Evolutionary conservation across 192 early-diverging fungal species (phyloP), one percentile per base, ranked within the genome.

Genomic region (Cladochytrium replicatum): DNA sequence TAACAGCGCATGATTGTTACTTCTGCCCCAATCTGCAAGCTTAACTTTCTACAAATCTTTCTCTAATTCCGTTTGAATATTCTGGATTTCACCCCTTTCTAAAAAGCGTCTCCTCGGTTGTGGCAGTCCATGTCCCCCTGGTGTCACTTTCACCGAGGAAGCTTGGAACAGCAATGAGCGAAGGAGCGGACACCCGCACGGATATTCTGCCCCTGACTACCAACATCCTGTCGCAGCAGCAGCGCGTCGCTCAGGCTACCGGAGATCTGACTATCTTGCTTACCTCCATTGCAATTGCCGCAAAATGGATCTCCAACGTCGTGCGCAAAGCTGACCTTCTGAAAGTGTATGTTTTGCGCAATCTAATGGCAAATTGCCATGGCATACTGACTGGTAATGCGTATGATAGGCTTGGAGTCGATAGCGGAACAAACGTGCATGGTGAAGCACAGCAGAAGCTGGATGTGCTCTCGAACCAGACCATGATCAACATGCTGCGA

Each of bases 251-350:
- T 54, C 88, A 90, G 39, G 88, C 92, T 24, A 87, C 84, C 21
- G 95, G 95, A 54, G 95, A 98, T 69, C 81, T 98, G 46, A 87
- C 89, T 25, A 66, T 95, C 21, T 82, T 95, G 13, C 78, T 98
- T 48, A 80, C 76, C 49, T 74, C 92, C 21, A 86, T 98, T 65
- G 86, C 89, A 58, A 75, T 89, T 39, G 89, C 91, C 22, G 93
- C 92, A 75, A 98, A 95, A 68, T 98, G 91, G 68, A 93, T 98
- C 46, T 87, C 91, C 54, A 85, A 93, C 44, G 91, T 91, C 45
- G 92, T 98, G 54, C 81, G 90, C 55, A 92, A 95, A 72, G 92
- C 95, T 41, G 84, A 91, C 52, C 79, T 98, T 15, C 76, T 98
- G 60, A 91, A 93, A 74, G n/a, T n/a, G n/a, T n/a, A n/a, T n/a